Evolutionary conservation across 257 asterid genomes (phyloP), one percentile per base, ranked within the genome.

Genomic region (Cruciata laevipes): DNA sequence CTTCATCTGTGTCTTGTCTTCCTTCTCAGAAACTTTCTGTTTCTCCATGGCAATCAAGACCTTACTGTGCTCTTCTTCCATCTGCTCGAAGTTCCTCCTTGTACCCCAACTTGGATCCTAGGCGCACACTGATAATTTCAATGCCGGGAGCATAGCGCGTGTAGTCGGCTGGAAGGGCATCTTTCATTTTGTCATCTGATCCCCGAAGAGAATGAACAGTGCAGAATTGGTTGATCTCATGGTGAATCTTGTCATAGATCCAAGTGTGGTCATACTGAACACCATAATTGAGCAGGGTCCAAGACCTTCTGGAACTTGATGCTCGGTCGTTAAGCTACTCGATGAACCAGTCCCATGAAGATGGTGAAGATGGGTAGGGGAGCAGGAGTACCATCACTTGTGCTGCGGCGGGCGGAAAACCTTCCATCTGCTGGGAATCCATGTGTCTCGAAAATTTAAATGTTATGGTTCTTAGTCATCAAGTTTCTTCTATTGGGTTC

Each of bases 21-120:
- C 99, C 83, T 94, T 94, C 86, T 94, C 97, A 27, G 95, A 37
- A 78, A 94, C 99, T 81, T 79, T 84, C 77, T 94, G 99, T 69
- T 64, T 90, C 87, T 94, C 99, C 56, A 85, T 75, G 10, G 99
- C 95, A 80, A 94, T 94, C 86, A 94, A 80, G 42, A 87, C 99
- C 95, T 94, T 94, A 70, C 97, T 94, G 52, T 97, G 95, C 84
- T 94, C 97, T 78, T 90, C 96, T 82, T 94, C 99, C 99, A 90
- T 94, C 77, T 87, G 87, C 79, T 80, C 87, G 74, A 94, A 94
- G 74, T 90, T 94, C 69, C 87, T 80, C 71, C 96, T 81, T 80
- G 90, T 90, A 47, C 89, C 87, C n/a, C n/a, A 2, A 87, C 89
- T 44, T 97, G 99, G 73, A 94, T 94, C 31, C 74, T 69, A 69